These are phyloP conservation scores for Bertia moriformis DNA, from an alignment of 2,329 filamentous ascomycete genomes.

Conservation along the genomic window DNA sequence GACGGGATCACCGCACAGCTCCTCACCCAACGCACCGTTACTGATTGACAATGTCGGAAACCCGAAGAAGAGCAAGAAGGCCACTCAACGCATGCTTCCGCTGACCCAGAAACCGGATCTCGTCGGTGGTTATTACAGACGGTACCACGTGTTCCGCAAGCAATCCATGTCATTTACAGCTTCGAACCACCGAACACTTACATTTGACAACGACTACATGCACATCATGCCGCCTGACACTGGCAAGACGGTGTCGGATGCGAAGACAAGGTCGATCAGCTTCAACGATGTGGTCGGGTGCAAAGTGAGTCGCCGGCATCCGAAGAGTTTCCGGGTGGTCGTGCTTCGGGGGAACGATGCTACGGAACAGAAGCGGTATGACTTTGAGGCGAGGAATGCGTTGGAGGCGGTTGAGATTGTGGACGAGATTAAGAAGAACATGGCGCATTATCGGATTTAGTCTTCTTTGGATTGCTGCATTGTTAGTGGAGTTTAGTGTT, in stretches of 20 bases:
- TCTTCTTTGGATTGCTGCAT: background rate
- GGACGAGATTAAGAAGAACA: constrained; percentile 45
- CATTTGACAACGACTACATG: constrained; percentile 51
- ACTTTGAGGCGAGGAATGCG: constrained; percentile 42
- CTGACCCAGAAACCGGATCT: constrained; percentile 29
- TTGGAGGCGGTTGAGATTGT: constrained; percentile 47
- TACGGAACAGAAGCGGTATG: constrained; percentile 48
- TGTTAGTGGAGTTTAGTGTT: too few species aligned
- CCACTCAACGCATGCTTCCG: constrained; percentile 19
- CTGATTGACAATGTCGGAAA: constrained; percentile 24
- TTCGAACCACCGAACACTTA: constrained; percentile 41
- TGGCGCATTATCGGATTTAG: constrained; percentile 13
- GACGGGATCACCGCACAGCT: constrained; percentile 42
- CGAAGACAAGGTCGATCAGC: constrained; percentile 44
- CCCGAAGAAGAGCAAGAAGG: constrained; percentile 4
- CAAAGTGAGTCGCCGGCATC: constrained; percentile 49
- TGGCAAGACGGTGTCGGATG: constrained; percentile 34
- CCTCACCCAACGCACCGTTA: constrained; percentile 49
- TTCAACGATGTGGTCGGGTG: constrained; percentile 50
- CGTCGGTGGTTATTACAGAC: constrained; percentile 34
- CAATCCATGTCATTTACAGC: constrained; percentile 51
- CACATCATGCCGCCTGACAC: constrained; percentile 44
- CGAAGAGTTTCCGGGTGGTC: constrained; percentile 46
- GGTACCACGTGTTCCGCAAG: constrained; percentile 49
- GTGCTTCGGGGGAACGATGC: constrained; percentile 35